Percentiles rank a stretch among this genome's conserved stretches.
Evolutionary conservation across 2,329 filamentous ascomycete species (phyloP).

Genomic region (Periconia macrospinosa): DNA sequence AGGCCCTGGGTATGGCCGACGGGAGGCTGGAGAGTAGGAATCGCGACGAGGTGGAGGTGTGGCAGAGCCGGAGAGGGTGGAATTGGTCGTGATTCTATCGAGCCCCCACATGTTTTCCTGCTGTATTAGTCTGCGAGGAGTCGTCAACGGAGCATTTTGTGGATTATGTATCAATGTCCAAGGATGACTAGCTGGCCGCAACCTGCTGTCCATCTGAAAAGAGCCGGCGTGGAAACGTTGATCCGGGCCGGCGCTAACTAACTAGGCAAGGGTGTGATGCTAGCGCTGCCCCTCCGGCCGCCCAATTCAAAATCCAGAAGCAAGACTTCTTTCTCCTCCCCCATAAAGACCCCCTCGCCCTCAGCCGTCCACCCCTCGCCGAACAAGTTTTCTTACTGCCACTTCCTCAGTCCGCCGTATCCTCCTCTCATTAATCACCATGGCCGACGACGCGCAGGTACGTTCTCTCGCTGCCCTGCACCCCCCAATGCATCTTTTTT

Average conservation of each 20-base stretch:
- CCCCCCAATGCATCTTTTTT: constrained; percentile 23
- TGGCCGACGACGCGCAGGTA: constrained; percentile 70
- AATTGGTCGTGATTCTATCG: constrained; percentile 77
- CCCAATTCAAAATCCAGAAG: constrained; percentile 37
- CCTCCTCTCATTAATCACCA: constrained; percentile 53
- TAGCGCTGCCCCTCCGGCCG: constrained; percentile 32
- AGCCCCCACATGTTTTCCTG: constrained; percentile 71
- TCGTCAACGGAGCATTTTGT: constrained; percentile 5
- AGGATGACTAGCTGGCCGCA: background rate
- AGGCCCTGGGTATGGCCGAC: constrained; percentile 71
- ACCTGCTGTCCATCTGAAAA: background rate
- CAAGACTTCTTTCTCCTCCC: constrained; percentile 18
- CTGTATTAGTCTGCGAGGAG: background rate
- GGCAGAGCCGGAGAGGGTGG: constrained; percentile 58
- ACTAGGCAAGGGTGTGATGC: constrained; percentile 17
- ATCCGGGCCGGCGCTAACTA: constrained; percentile 26
- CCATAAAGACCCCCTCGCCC: constrained; percentile 26
- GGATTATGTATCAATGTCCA: background rate
- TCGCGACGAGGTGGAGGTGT: constrained; percentile 66
- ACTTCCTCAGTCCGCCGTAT: constrained; percentile 38
- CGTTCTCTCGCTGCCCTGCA: constrained; percentile 32
- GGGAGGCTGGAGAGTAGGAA: constrained; percentile 71
- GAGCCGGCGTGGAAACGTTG: constrained; percentile 3
- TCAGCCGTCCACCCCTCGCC: constrained; percentile 28
- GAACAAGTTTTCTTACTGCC: constrained; percentile 25